phyloP scores from a whole-genome alignment of 2,329 filamentous ascomycete genomes.

The Gyromitra esculenta region DNA sequence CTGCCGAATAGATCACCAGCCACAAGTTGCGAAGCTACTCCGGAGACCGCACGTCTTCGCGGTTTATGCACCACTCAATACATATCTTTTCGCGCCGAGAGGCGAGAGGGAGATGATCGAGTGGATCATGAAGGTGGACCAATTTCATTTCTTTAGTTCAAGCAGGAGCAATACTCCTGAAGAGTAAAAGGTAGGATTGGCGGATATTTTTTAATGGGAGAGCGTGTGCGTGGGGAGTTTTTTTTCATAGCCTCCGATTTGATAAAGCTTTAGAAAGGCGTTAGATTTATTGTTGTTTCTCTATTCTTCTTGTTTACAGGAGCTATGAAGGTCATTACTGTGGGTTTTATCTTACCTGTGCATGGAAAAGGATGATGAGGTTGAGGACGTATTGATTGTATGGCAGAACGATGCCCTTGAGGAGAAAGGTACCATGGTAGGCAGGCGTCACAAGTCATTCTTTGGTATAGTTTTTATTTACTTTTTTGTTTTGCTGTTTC shows the following conservation, averaged over 20 bases:
- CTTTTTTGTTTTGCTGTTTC: conserved; percentile 15
- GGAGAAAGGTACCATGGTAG: conserved; percentile 18
- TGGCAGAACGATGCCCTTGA: conserved; percentile 26
- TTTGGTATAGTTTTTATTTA: conserved; percentile 43
- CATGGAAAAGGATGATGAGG: conserved; percentile 11
- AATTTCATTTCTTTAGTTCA: conserved; percentile 67
- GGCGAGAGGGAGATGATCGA: conserved; percentile 93
- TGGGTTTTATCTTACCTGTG: conserved; percentile 39
- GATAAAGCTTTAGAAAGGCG: conserved; percentile 53
- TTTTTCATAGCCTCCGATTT: conserved; percentile 36
- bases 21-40: conserved; percentile 82
- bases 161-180: conserved; percentile 52
- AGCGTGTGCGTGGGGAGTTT: conserved; percentile 13
- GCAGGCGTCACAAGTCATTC: conserved; percentile 47
- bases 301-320: conserved; percentile 40
- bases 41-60: conserved; percentile 77
- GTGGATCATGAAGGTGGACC: conserved; percentile 95
- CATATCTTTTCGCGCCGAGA: conserved; percentile 89
- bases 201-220: conserved; percentile 26
- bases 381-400: conserved; percentile 31
- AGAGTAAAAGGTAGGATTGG: conserved; percentile 38
- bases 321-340: conserved; percentile 29
- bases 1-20: conserved; percentile 89
- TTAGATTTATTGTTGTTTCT: conserved; percentile 44
- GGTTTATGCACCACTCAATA: conserved; percentile 92